These are phyloP conservation scores for Aschersonia sp. DNA, from an alignment of 2,329 filamentous ascomycete genomes.

Conservation along the genomic window DNA sequence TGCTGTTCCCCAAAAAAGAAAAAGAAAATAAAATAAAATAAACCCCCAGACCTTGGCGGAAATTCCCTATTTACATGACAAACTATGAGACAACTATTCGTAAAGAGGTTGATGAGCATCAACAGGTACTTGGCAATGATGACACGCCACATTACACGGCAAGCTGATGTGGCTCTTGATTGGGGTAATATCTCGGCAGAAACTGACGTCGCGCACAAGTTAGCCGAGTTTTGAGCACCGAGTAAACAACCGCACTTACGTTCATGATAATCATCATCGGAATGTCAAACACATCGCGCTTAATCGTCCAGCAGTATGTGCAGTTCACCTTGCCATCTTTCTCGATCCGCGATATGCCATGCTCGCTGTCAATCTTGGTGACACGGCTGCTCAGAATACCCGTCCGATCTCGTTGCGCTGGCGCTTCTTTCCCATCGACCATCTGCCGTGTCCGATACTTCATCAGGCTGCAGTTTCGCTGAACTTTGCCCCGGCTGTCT, in stretches of 20 bases:
- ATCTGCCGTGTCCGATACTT: conserved; percentile 72
- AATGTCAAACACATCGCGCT: conserved; percentile 93
- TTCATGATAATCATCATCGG: conserved; percentile 98
- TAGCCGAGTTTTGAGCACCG: not conserved
- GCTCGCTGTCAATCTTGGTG: conserved; percentile 52
- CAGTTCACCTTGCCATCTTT: conserved; percentile 87
- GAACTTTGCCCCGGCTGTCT: conserved; percentile 74
- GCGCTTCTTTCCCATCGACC: conserved; percentile 23
- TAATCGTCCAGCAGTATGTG: conserved; percentile 93
- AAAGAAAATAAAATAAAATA: no score
- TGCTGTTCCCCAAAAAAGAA: no score
- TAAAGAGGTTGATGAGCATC: no score
- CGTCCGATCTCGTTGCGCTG: conserved; percentile 28
- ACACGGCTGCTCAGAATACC: conserved; percentile 44
- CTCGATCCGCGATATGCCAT: conserved; percentile 69
- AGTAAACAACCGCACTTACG: conserved; percentile 42
- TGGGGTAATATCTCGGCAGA: conserved; percentile 43
- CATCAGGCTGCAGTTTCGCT: conserved; percentile 69
- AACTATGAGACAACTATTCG: no score
- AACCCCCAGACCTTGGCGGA: no score
- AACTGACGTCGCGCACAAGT: conserved; percentile 24
- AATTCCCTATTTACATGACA: no score
- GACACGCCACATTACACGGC: conserved; percentile 26
- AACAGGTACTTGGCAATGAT: not conserved
- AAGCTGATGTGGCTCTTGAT: conserved; percentile 39